phyloP scores from a whole-genome alignment of 305 asterid genomes.

The Rubia tinctorum region DNA sequence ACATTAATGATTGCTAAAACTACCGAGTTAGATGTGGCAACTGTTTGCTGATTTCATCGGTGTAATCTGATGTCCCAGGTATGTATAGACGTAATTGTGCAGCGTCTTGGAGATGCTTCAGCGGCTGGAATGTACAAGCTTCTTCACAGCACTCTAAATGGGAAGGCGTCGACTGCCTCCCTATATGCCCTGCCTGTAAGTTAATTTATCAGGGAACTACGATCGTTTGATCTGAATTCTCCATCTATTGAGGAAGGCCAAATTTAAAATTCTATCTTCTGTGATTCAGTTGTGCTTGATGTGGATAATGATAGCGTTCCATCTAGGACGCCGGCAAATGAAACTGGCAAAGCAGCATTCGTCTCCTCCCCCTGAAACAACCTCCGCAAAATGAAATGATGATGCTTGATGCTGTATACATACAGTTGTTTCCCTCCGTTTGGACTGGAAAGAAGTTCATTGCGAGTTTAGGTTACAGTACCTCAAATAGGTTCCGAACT shows the following conservation, averaged over 20 bases:
- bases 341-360: conserved; percentile 58
- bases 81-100: conserved; percentile 96
- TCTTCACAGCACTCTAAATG: conserved; percentile 59
- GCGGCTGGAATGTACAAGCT: conserved; percentile 96
- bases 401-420: neutral
- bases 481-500: neutral
- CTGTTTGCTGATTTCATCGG: conserved; percentile 3
- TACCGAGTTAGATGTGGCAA: conserved; percentile 9
- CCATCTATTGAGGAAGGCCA: neutral
- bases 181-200: conserved; percentile 75
- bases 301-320: conserved; percentile 68
- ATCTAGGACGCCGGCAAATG: conserved; percentile 64
- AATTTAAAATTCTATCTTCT: neutral
- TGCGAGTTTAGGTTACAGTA: neutral
- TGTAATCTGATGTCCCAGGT: conserved; percentile 43
- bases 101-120: conserved; percentile 94
- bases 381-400: neutral
- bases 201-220: neutral
- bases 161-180: conserved; percentile 57
- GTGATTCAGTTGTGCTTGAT: conserved; percentile 54
- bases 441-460: neutral
- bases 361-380: conserved; percentile 18
- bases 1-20: neutral
- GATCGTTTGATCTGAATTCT: neutral
- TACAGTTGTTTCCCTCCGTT: neutral